A percentile compares a stretch with the other conserved stretches of the same genome.
These are phyloP conservation scores for Brassica carinata DNA, from an alignment of 345 rosid species.

Conservation along the genomic window DNA sequence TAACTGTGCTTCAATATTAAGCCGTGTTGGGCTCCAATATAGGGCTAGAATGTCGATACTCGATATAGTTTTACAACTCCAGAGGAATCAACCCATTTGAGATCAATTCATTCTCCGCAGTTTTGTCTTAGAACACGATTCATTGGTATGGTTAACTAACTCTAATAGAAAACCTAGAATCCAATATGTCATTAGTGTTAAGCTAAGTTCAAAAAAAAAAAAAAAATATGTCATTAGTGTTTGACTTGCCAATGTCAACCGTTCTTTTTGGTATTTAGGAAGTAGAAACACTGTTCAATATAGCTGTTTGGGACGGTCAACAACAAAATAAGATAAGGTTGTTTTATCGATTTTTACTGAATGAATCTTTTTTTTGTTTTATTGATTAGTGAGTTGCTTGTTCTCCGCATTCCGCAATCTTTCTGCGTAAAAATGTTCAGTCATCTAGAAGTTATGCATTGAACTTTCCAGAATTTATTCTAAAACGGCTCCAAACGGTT, in stretches of 20 bases:
- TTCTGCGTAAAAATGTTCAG: not conserved
- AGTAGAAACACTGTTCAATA: not conserved
- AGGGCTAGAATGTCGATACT: not conserved
- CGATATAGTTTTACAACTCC: not conserved
- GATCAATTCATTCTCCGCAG: not conserved
- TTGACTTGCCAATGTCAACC: not conserved
- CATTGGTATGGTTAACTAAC: not conserved
- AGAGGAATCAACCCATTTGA: not conserved
- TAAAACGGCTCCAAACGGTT: constrained; percentile 17
- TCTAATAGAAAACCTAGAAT: not conserved
- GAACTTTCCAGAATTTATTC: not conserved
- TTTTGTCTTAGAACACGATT: not conserved
- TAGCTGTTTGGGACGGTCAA: not conserved
- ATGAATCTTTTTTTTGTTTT: not conserved
- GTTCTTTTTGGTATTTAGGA: not conserved
- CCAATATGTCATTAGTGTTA: not conserved
- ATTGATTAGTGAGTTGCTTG: not conserved
- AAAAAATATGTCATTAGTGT: not conserved
- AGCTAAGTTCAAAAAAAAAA: too few species aligned
- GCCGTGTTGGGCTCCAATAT: not conserved
- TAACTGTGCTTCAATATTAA: not conserved
- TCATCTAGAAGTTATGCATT: not conserved
- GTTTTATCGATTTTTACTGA: not conserved
- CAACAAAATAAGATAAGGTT: not conserved
- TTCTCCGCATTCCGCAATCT: not conserved